Base-by-base conservation (phyloP, 345 rosid species). In the Limnanthes douglasii region DNA sequence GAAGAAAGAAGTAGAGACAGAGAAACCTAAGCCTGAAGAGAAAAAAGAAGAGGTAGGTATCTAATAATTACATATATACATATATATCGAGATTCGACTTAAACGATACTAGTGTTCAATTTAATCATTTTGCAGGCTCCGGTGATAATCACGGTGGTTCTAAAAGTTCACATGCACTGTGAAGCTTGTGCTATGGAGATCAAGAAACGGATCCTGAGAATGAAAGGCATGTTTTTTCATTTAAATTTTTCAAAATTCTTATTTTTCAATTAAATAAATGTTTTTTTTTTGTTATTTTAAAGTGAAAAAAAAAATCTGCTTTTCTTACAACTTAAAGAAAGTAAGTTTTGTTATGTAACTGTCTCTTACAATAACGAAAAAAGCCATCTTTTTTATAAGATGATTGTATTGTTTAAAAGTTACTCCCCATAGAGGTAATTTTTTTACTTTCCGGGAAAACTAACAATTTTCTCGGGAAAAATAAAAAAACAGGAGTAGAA, bases 401-500 rank as follows among this genome's bases (percentile, higher is more conserved):
- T n/a, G n/a, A n/a, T n/a, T n/a, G n/a, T n/a, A n/a, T n/a, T n/a
- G n/a, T n/a, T n/a, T n/a, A n/a, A n/a, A n/a, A n/a, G n/a, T n/a
- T n/a, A n/a, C n/a, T n/a, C n/a, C n/a, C n/a, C n/a, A n/a, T n/a
- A n/a, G n/a, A n/a, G n/a, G n/a, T n/a, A n/a, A n/a, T n/a, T n/a
- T n/a, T n/a, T n/a, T n/a, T n/a, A n/a, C n/a, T n/a, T n/a, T n/a
- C n/a, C n/a, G n/a, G n/a, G n/a, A n/a, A n/a, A n/a, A n/a, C n/a
- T n/a, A n/a, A n/a, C n/a, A n/a, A n/a, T n/a, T n/a, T n/a, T n/a
- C n/a, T n/a, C n/a, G n/a, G n/a, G n/a, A n/a, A n/a, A n/a, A n/a
- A n/a, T n/a, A n/a, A n/a, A n/a, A n/a, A n/a, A n/a, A 7, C 35
- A 90, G 98, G 94, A 5, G 98, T 90, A 59, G 94, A 79, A 60